phyloP scores from a whole-genome alignment of 805 yeast species.

The Wickerhamia fluorescens region DNA sequence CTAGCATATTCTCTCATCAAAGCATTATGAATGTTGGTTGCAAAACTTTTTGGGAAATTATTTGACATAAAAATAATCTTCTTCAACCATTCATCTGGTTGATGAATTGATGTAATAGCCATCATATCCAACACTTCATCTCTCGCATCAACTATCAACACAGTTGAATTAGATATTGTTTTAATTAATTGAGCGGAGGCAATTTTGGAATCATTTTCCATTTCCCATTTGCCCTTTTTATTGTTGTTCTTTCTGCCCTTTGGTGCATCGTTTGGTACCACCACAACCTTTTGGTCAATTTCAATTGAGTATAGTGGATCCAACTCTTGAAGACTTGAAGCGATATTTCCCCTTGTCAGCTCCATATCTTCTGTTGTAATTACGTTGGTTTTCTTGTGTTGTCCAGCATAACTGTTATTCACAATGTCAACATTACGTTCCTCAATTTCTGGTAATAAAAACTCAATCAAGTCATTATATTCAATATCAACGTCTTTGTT shows the following conservation, averaged over 20 bases:
- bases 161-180: constrained; percentile 57
- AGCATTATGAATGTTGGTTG: constrained; percentile 64
- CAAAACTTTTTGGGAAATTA: constrained; percentile 78
- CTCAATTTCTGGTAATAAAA: constrained; percentile 19
- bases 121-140: constrained; percentile 86
- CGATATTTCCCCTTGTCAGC: constrained; percentile 13
- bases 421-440: constrained; percentile 13
- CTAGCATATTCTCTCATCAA: constrained; percentile 65
- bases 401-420: too few species aligned
- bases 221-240: constrained; percentile 68
- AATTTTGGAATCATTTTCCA: constrained; percentile 65
- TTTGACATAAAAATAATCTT: constrained; percentile 71
- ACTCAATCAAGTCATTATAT: constrained; percentile 50
- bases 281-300: constrained; percentile 48
- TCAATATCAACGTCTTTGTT: constrained; percentile 68
- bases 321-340: constrained; percentile 6
- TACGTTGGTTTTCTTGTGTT: too few species aligned
- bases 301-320: constrained; percentile 15
- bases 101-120: constrained; percentile 63
- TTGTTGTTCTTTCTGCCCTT: constrained; percentile 63
- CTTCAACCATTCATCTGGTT: constrained; percentile 76
- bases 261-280: constrained; percentile 76
- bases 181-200: constrained; percentile 51
- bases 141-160: constrained; percentile 69
- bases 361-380: constrained; percentile 11